Percentiles rank a stretch among this genome's conserved stretches.
These are phyloP conservation scores for Stephanocyclus meneghinianus DNA, from an alignment of 352 stramenopile species.

Conservation along the genomic window DNA sequence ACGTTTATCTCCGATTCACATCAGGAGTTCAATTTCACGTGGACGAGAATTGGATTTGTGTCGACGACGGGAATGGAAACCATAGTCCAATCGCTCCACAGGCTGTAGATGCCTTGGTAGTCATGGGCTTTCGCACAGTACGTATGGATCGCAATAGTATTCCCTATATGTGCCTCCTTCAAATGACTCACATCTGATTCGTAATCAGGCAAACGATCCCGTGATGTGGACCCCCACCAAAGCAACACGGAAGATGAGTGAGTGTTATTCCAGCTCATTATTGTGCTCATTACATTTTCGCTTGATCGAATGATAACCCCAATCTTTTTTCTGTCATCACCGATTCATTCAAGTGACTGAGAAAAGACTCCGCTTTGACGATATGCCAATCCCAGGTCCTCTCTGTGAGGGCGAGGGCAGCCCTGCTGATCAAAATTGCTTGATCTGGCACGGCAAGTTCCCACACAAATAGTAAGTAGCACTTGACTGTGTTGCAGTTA, in stretches of 20 bases:
- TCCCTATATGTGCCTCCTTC: not conserved
- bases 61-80: constrained; percentile 55
- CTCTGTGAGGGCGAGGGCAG: constrained; percentile 37
- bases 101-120: constrained; percentile 61
- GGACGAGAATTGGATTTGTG: constrained; percentile 71
- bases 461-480: constrained; percentile 40
- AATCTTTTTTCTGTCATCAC: not conserved
- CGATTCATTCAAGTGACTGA: constrained; percentile 33
- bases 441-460: constrained; percentile 78
- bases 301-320: not conserved
- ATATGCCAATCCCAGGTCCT: constrained; percentile 47
- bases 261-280: not conserved
- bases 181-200: not conserved
- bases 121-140: constrained; percentile 49
- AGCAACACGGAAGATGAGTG: constrained; percentile 43
- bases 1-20: not conserved
- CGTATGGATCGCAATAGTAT: not conserved
- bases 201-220: constrained; percentile 24
- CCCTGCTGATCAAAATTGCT: constrained; percentile 27
- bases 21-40: constrained; percentile 64
- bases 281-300: not conserved
- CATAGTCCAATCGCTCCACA: constrained; percentile 71
- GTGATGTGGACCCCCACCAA: constrained; percentile 69
- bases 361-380: constrained; percentile 44
- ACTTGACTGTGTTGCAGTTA: too few species aligned